Evolutionary conservation across 2,329 filamentous ascomycete genomes (phyloP), one percentile per base, ranked within the genome.

Genomic region (Cercospora janseana): DNA sequence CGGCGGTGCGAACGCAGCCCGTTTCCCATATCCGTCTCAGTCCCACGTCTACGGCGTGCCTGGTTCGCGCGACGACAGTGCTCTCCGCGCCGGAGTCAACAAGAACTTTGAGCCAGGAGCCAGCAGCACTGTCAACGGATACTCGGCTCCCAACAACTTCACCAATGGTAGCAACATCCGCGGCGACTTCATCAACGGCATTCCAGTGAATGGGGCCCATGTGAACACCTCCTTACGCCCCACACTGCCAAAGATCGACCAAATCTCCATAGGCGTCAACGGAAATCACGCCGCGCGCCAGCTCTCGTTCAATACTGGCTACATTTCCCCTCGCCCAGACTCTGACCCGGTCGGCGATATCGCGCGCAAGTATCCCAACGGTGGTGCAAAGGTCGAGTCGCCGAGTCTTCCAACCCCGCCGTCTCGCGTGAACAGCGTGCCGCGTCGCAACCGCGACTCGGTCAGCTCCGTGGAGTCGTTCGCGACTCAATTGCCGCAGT

Each of bases 381-480:
- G 18, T 38, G 34, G 12, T 7, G 6, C 16, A 12, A 38, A 38
- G 16, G 18, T 12, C 34, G 15, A 6, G 12, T 21, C 13, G 10
- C 3, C 8, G 10, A 38, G 13, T 3, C 6, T 21, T 10, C 34
- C 20, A 5, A 38, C 34, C 4, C 34, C 34, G 10, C 34, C 34
- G 4, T 12, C 15, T n/a, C 34, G 34, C 6, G 34, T 38, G 18
- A 38, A 38, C 16, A 38, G 18, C 13, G 34, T 38, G 12, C 34
- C 34, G 20, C 34, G 34, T 18, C 34, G 34, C 34, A 23, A 28
- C n/a, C 32, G 44, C 12, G 44, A 28, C 13, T 46, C 44, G 15
- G 37, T 46, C 13, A 18, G 21, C 13, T 52, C 50, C 10, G 31
- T 41, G 28, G 40, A 16, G 27, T 49, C 50, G 5, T 52, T 52